Evolutionary conservation across 495 filamentous ascomycete species (phyloP), one percentile per base, ranked within the genome.

Genomic region (Glutinoglossum americanum): DNA sequence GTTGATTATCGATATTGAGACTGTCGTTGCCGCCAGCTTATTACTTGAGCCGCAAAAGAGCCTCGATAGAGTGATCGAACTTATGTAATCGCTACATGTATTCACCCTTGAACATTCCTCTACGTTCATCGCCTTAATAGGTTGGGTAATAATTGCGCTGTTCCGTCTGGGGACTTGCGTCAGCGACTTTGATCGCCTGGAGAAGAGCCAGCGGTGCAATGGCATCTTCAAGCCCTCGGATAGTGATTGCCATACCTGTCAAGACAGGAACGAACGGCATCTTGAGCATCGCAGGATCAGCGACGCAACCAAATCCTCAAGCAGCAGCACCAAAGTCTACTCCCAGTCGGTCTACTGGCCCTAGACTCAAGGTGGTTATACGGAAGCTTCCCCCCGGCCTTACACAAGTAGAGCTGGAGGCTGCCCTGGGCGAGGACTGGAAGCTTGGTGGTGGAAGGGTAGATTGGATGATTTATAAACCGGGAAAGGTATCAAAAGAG

Each of bases 401-500:
- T 60, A 94, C 84, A 2, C 80, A 87, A 62, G 68, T 72, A 0
- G 92, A 98, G 62, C 89, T 95, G 54, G 75, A 82, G 62, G 68
- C 68, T 26, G 72, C 77, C 11, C 64, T 96, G 48, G 88, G 88
- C n/a, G 78, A 84, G 1, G 85, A 88, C 59, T 96, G 89, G 86
- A 87, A 78, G 62, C 59, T 77, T 1, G 82, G 84, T 19, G 76
- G 75, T 26, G 87, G 87, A 11, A 94, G 82, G 67, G 80, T 89
- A 6, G 89, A 93, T 63, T 95, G 84, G 84, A 71, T 81, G 54
- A 68, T 72, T 35, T 98, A 83, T 70, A 79, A 80, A 60, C 73
- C 79, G 28, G 92, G 92, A 62, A 93, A 94, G 64, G 72, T 89
- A 26, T 92, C 90, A 3, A 85, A 84, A 64, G 87, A 97, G 89